These are phyloP conservation scores for Pleurotus salmoneostramineus DNA, from an alignment of 768 basidiomycete genomes.

Conservation along the genomic window DNA sequence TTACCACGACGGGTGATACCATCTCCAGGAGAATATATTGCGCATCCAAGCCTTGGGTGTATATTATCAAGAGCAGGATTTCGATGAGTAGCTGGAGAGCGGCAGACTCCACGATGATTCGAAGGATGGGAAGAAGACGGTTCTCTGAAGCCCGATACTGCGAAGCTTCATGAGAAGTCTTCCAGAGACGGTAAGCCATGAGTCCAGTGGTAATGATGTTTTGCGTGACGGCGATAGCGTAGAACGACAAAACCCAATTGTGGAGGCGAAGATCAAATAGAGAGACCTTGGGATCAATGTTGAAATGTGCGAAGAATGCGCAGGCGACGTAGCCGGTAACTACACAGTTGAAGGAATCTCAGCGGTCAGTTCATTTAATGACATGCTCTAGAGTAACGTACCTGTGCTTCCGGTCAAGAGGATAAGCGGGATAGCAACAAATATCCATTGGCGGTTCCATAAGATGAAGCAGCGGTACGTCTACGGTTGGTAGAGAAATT, in stretches of 20 bases:
- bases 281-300: slow-evolving; percentile 4
- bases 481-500: slow-evolving; percentile 2
- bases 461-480: slow-evolving; percentile 19
- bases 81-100: slow-evolving; percentile 15
- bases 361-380: not conserved
- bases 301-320: slow-evolving; percentile 7
- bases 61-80: slow-evolving; percentile 14
- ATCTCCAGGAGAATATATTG: slow-evolving; percentile 16
- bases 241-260: slow-evolving; percentile 15
- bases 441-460: slow-evolving; percentile 11
- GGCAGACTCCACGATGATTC: slow-evolving; percentile 16
- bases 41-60: slow-evolving; percentile 13
- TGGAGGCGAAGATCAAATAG: slow-evolving; percentile 13
- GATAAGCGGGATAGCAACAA: slow-evolving; percentile 12
- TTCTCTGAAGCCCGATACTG: slow-evolving; percentile 6
- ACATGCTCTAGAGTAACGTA: not conserved
- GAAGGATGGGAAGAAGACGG: slow-evolving; percentile 9
- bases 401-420: slow-evolving; percentile 12
- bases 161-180: slow-evolving; percentile 5
- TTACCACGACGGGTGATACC: slow-evolving; percentile 12
- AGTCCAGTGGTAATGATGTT: slow-evolving; percentile 17
- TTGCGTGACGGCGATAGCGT: slow-evolving; percentile 13
- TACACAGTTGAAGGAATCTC: not conserved
- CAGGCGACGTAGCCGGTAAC: slow-evolving; percentile 14
- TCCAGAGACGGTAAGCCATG: slow-evolving; percentile 17